phyloP scores from a whole-genome alignment of 129 eudicot species.

The Saussurea involucrata region DNA sequence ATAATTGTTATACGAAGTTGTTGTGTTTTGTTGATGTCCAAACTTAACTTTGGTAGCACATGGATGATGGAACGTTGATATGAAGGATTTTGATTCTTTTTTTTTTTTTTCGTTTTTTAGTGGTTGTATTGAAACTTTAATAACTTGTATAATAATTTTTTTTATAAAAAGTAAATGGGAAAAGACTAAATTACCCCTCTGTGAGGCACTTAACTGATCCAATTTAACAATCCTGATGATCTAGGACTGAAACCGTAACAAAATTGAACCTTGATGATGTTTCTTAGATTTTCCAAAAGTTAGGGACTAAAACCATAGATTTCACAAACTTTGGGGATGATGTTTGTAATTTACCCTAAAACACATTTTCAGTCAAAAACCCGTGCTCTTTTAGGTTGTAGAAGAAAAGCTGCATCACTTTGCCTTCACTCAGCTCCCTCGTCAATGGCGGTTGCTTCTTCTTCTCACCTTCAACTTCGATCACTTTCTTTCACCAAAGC shows the following conservation, averaged over 20 bases:
- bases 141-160: background rate
- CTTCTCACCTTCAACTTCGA: constrained; percentile 46
- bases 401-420: background rate
- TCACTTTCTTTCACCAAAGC: constrained; percentile 40
- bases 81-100: no score
- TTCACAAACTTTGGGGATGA: background rate
- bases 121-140: background rate
- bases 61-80: background rate
- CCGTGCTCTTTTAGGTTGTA: background rate
- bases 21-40: background rate
- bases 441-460: constrained; percentile 61
- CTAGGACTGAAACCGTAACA: background rate
- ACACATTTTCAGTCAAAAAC: background rate
- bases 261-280: background rate
- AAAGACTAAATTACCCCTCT: background rate
- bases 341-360: background rate
- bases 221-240: background rate
- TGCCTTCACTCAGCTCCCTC: constrained; percentile 6
- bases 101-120: no score
- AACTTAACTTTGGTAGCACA: background rate
- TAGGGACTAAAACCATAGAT: background rate
- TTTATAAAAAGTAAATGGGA: background rate
- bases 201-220: background rate
- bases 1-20: background rate
- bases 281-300: background rate